Conservation (phyloP, 139 green algal genomes). For the Pleodorina starrii region DNA sequence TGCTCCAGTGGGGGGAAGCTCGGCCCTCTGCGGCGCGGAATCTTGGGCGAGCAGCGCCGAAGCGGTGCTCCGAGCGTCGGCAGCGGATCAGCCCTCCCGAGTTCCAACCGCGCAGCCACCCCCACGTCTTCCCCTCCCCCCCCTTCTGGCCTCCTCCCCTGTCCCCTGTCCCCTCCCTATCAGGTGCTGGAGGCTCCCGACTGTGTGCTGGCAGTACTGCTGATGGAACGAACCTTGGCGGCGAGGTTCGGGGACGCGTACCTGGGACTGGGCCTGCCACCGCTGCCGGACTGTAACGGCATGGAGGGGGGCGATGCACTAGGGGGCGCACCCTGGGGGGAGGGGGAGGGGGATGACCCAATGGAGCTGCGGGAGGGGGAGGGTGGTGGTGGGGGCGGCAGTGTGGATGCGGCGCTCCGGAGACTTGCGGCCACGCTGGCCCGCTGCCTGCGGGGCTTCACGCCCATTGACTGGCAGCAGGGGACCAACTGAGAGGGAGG, state of each 20-base stretch:
- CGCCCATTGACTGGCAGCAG: not conserved
- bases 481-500: not conserved
- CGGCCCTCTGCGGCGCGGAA: no score
- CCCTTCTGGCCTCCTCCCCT: no score
- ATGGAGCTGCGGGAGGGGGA: not conserved
- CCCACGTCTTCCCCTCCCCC: no score
- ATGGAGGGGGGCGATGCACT: no score
- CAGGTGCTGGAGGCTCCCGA: slow-evolving; percentile 40
- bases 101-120: no score
- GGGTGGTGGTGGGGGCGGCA: not conserved
- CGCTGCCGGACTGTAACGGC: slow-evolving; percentile 5
- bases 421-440: not conserved
- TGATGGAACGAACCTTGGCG: slow-evolving; percentile 10
- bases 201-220: slow-evolving; percentile 43
- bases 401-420: slow-evolving; percentile 5
- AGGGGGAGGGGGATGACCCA: not conserved
- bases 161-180: not conserved
- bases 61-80: no score
- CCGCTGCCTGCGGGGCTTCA: slow-evolving; percentile 38
- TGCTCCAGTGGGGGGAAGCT: no score
- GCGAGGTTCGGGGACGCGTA: slow-evolving; percentile 28
- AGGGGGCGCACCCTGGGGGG: no score
- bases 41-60: no score
- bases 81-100: no score
- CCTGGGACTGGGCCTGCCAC: slow-evolving; percentile 40